Evolutionary conservation across 2,329 filamentous ascomycete species (phyloP).

Genomic region (Microcyclospora pomicola): DNA sequence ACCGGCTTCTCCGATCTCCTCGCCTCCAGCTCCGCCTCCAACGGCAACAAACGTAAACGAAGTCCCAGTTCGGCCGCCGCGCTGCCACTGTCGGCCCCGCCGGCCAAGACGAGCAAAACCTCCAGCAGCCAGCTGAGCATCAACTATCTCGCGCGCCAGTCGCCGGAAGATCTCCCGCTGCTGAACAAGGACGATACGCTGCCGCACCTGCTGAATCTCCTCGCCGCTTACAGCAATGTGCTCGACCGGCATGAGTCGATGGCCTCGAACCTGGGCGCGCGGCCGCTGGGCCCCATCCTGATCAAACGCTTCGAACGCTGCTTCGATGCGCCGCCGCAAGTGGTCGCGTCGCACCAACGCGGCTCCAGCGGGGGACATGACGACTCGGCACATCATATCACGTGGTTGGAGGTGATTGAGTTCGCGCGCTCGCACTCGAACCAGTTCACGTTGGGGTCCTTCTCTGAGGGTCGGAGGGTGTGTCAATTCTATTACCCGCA

Average conservation of each 20-base stretch:
- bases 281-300: conserved; percentile 66
- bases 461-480: conserved; percentile 53
- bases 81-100: conserved; percentile 17
- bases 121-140: conserved; percentile 48
- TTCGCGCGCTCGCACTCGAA: conserved; percentile 69
- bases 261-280: conserved; percentile 70
- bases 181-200: conserved; percentile 56
- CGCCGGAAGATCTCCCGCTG: conserved; percentile 47
- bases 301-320: conserved; percentile 76
- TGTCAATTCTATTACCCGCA: conserved; percentile 61
- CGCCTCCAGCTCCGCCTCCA: conserved; percentile 8
- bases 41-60: conserved; percentile 34
- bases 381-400: conserved; percentile 38
- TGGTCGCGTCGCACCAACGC: conserved; percentile 42
- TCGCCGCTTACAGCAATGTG: conserved; percentile 73
- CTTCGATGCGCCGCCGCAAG: conserved; percentile 66
- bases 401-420: conserved; percentile 75
- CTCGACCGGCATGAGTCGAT: conserved; percentile 76
- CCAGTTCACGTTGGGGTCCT: conserved; percentile 60
- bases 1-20: background rate
- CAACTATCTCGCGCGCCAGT: conserved; percentile 53
- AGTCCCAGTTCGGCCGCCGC: conserved; percentile 22
- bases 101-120: conserved; percentile 40
- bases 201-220: conserved; percentile 54
- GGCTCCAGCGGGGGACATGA: conserved; percentile 23